Evolutionary conservation across 805 yeast species (phyloP).

Genomic region (Wickerhamomyces subpelliculosus): DNA sequence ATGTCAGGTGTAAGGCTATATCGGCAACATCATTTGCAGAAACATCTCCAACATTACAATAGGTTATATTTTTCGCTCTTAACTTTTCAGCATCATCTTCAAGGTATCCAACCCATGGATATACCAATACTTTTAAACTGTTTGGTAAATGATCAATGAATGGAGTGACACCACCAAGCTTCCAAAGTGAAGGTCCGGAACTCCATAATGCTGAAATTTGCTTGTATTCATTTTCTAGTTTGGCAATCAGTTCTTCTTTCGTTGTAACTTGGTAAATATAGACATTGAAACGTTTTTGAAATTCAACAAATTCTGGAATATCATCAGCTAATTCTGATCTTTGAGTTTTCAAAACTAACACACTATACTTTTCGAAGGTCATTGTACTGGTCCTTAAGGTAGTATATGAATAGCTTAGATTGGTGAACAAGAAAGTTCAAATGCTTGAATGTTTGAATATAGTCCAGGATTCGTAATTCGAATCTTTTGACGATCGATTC

Average conservation of each 20-base stretch:
- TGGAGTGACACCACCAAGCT: slow-evolving; percentile 36
- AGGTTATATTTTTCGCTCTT: slow-evolving; percentile 29
- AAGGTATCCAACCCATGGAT: slow-evolving; percentile 55
- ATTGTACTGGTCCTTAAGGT: too few relatives aligned
- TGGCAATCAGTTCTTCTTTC: slow-evolving; percentile 31
- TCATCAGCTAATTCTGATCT: slow-evolving; percentile 40
- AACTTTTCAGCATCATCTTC: slow-evolving; percentile 38
- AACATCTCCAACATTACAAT: slow-evolving; percentile 39
- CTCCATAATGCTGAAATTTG: slow-evolving; percentile 47
- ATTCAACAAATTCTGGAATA: slow-evolving; percentile 38
- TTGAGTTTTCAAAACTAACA: slow-evolving; percentile 22
- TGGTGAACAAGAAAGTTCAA: too few relatives aligned
- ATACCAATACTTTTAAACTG: slow-evolving; percentile 38
- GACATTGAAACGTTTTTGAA: slow-evolving; percentile 32
- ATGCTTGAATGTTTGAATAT: too few relatives aligned
- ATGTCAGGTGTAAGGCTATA: slow-evolving; percentile 47
- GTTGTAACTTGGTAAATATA: slow-evolving; percentile 34
- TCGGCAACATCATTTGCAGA: slow-evolving; percentile 64
- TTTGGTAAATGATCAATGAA: slow-evolving; percentile 40
- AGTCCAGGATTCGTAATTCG: too few relatives aligned
- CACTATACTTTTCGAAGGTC: slow-evolving; percentile 5
- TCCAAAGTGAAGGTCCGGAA: slow-evolving; percentile 44
- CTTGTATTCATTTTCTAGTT: slow-evolving; percentile 28
- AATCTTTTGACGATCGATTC: too few relatives aligned
- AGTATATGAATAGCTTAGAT: too few relatives aligned